Base-by-base conservation (phyloP, 805 yeast species). In the Candida sakaeoensis region DNA sequence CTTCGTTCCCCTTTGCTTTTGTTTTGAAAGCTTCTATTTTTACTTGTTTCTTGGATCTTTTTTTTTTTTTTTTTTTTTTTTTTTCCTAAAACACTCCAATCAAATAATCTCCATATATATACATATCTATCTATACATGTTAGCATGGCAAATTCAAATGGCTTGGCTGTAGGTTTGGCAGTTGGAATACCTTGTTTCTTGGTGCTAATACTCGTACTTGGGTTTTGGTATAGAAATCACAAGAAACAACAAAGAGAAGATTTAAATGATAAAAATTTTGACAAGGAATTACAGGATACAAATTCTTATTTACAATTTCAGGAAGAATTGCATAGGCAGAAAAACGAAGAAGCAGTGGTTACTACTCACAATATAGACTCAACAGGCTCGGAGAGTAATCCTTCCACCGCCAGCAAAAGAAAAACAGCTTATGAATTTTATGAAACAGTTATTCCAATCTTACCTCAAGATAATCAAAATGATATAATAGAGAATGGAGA, bases 141-240 rank as follows among this genome's bases (percentile, higher is more conserved):
- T 15, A 36, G 5, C 7, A 53, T 53, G 57, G 49, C 35, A 8
- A 42, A 45, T 33, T 41, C 40, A 21, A 49, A 48, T 31, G 52
- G 58, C 8, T 51, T 66, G 40, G 62, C 72, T 5, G 71, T 68
- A 12, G 73, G 73, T 2, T 52, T 68, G 28, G 67, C 70, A 14
- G 64, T 68, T 15, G 73, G 73, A 5, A 49, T 67, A 15, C 73
- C 73, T 3, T 51, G 64, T 22, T 53, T 58, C 33, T 40, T 68
- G 5, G 53, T 65, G 13, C 22, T 67, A 5, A 26, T 51, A 4
- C 54, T 54, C 12, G 47, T 52, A 25, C 24, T 50, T 3, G 21
- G 51, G 10, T 50, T 68, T 39, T 62, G 63, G 60, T 37, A 45
- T 31, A 47, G 63, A 35, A 60, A 61, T 46, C 58, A 59, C 30